Conservation (phyloP, 345 rosid genomes). For the Salix suchowensis region DNA sequence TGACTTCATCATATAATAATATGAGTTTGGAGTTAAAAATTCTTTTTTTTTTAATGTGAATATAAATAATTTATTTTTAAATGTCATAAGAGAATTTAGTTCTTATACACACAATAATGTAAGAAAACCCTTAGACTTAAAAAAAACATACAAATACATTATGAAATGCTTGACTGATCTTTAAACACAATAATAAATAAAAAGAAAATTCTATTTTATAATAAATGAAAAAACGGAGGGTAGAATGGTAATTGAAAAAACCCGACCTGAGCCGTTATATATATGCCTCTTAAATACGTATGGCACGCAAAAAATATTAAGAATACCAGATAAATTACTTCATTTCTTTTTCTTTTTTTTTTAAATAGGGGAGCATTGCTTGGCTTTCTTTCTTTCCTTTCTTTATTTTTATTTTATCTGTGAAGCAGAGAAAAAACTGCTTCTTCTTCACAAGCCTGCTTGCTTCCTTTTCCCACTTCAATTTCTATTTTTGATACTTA, state of each 20-base stretch:
- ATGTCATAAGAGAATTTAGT: no score
- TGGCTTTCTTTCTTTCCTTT: neutral
- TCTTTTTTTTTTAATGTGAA: no score
- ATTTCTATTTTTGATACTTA: neutral
- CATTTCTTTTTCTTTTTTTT: neutral
- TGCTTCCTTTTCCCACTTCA: slow-evolving; percentile 23
- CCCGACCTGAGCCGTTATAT: neutral
- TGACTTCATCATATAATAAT: no score
- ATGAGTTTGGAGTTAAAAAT: no score
- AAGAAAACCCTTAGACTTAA: no score
- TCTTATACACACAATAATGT: no score
- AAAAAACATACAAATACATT: no score
- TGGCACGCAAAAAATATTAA: neutral
- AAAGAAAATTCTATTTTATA: neutral
- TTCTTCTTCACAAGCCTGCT: slow-evolving; percentile 39
- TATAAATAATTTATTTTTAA: no score
- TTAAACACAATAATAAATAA: neutral
- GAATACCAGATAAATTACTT: neutral
- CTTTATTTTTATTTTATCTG: slow-evolving; percentile 6
- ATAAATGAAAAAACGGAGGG: neutral
- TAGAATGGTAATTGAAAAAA: neutral
- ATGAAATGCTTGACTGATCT: no score
- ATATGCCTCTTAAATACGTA: neutral
- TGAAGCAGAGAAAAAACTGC: slow-evolving; percentile 44
- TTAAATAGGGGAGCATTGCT: neutral